Percentiles rank a stretch among this genome's conserved stretches.
phyloP scores from a whole-genome alignment of 345 rosid genomes.

The Aquilaria yunnanensis region DNA sequence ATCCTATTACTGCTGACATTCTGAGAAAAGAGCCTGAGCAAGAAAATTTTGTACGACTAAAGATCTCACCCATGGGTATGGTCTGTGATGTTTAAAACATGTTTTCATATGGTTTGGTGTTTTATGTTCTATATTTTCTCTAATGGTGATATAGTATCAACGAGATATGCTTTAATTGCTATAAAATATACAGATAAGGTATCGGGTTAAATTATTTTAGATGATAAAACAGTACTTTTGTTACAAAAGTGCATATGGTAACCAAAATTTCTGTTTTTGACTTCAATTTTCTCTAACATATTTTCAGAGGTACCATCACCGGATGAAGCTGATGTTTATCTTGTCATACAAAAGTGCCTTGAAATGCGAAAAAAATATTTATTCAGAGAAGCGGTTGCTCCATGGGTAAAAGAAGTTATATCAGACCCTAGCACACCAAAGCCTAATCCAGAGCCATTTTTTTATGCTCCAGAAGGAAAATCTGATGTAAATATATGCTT shows the following conservation, averaged over 20 bases:
- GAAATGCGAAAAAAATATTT: conserved; percentile 77
- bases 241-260: no score
- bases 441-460: conserved; percentile 87
- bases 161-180: background rate
- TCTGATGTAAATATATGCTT: conserved; percentile 53
- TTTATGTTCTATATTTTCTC: background rate
- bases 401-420: conserved; percentile 95
- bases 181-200: no score
- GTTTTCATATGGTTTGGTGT: background rate
- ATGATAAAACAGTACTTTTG: no score
- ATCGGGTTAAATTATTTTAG: no score
- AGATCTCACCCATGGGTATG: conserved; percentile 63
- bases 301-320: conserved; percentile 68
- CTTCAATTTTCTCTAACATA: background rate
- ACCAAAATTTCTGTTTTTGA: no score
- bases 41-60: conserved; percentile 84
- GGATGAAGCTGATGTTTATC: conserved; percentile 81
- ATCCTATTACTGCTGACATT: conserved; percentile 98
- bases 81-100: background rate
- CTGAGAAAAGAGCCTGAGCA: conserved; percentile 98
- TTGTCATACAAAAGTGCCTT: conserved; percentile 89
- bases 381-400: conserved; percentile 79
- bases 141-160: background rate
- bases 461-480: conserved; percentile 64
- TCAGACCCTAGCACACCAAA: conserved; percentile 97